Conservation (phyloP, 179 eudicot species). For the Corrigiola litoralis region DNA sequence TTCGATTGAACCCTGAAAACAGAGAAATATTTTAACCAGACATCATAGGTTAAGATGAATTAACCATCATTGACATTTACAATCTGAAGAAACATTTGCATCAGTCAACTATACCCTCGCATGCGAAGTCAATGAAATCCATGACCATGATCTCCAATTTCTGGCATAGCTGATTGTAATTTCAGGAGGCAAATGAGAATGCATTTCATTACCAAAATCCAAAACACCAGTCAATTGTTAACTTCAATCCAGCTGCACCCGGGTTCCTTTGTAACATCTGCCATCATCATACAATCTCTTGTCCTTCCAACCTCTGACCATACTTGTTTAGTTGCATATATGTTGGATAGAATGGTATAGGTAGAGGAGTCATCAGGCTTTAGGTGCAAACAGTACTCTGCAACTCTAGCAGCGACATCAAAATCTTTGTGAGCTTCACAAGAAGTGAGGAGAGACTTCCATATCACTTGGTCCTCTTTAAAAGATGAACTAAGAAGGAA, state of each 20-base stretch:
- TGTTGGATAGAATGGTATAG: constrained; percentile 44
- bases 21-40: not conserved
- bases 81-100: not conserved
- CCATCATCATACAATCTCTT: constrained; percentile 34
- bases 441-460: constrained; percentile 50
- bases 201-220: not conserved
- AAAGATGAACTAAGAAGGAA: constrained; percentile 36
- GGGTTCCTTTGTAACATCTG: constrained; percentile 32
- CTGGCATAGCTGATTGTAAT: not conserved
- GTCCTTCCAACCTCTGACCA: constrained; percentile 53
- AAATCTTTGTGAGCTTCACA: constrained; percentile 42
- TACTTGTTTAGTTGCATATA: constrained; percentile 40
- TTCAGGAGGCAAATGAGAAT: constrained; percentile 2
- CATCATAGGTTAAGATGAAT: not conserved
- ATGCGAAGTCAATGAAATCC: not conserved
- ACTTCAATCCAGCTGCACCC: constrained; percentile 53
- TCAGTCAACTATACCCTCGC: not conserved
- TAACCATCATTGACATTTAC: constrained; percentile 1
- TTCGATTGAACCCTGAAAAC: not conserved
- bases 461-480: constrained; percentile 34
- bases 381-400: constrained; percentile 36
- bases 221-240: constrained; percentile 3
- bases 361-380: constrained; percentile 39
- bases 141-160: not conserved
- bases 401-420: constrained; percentile 44